Evolutionary conservation across 1,139 yeast genomes (phyloP).

Genomic region (Sugiyamaella xylanicola): DNA sequence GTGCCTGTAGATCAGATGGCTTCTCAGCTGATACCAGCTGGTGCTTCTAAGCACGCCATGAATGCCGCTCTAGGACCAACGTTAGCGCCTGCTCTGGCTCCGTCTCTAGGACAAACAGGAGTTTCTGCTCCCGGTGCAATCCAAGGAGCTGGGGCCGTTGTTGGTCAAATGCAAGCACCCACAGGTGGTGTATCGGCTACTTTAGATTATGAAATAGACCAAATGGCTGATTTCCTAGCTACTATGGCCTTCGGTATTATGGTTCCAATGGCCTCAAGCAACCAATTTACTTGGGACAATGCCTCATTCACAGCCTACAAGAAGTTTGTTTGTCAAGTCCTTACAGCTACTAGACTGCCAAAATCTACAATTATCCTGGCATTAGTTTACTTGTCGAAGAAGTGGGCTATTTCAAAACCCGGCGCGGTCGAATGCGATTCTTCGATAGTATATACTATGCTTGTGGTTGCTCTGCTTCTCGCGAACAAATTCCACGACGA

Average conservation of each 20-base stretch:
- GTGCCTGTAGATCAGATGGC: conserved; percentile 32
- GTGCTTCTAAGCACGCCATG: neutral
- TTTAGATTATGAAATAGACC: conserved; percentile 73
- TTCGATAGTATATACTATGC: conserved; percentile 54
- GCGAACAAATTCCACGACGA: conserved; percentile 97
- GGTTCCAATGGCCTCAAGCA: conserved; percentile 29
- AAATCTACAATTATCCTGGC: conserved; percentile 77
- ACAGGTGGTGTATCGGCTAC: conserved; percentile 77
- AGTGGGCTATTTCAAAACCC: conserved; percentile 42
- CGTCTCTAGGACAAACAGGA: conserved; percentile 11
- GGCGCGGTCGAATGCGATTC: conserved; percentile 37
- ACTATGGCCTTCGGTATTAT: conserved; percentile 67
- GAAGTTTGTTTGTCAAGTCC: conserved; percentile 63
- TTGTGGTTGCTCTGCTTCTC: conserved; percentile 71
- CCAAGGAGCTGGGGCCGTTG: neutral
- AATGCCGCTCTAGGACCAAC: neutral
- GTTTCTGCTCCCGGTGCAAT: neutral
- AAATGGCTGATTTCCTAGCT: conserved; percentile 76
- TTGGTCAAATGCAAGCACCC: conserved; percentile 32
- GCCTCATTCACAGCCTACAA: conserved; percentile 48
- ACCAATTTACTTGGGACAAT: conserved; percentile 19
- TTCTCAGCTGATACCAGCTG: conserved; percentile 1
- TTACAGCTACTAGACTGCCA: conserved; percentile 89
- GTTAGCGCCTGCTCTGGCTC: conserved; percentile 15
- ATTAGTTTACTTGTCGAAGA: conserved; percentile 66